Evolutionary conservation across 108 stramenopile genomes (phyloP).

Genomic region (Nitzschia putrida): DNA sequence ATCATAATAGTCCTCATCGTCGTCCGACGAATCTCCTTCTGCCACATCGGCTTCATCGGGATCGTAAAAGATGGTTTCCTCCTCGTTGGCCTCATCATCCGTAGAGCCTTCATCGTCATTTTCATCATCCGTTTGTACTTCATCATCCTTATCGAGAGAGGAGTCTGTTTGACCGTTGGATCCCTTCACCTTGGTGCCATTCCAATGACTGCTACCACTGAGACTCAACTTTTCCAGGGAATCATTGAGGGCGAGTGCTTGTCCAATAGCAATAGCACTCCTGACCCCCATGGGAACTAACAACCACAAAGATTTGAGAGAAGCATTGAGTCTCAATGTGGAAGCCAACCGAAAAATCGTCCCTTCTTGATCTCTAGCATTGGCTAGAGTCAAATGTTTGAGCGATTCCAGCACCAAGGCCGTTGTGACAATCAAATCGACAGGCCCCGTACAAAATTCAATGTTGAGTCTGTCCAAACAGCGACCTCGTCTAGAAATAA

Average conservation of each 20-base stretch:
- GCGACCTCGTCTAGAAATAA: neutral
- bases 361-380: constrained; percentile 8
- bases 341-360: constrained; percentile 15
- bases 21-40: neutral
- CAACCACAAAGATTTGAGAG: constrained; percentile 24
- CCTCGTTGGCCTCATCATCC: too few species aligned
- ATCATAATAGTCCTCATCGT: constrained; percentile 3
- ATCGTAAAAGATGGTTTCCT: neutral
- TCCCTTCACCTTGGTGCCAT: neutral
- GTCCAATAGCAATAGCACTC: constrained; percentile 4
- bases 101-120: too few species aligned
- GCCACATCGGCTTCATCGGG: neutral
- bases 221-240: constrained; percentile 18
- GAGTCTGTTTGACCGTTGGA: neutral
- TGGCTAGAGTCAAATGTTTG: constrained; percentile 24
- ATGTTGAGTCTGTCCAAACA: constrained; percentile 20
- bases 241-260: constrained; percentile 9
- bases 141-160: neutral
- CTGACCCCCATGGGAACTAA: constrained; percentile 15
- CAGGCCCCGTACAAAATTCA: constrained; percentile 26
- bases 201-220: constrained; percentile 22
- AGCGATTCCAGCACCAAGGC: constrained; percentile 14
- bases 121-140: too few species aligned
- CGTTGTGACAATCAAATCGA: constrained; percentile 18
- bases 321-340: constrained; percentile 10